Percentiles rank a stretch among this genome's conserved stretches.
phyloP scores from a whole-genome alignment of 306 rosid species.

The Rosa rugosa region DNA sequence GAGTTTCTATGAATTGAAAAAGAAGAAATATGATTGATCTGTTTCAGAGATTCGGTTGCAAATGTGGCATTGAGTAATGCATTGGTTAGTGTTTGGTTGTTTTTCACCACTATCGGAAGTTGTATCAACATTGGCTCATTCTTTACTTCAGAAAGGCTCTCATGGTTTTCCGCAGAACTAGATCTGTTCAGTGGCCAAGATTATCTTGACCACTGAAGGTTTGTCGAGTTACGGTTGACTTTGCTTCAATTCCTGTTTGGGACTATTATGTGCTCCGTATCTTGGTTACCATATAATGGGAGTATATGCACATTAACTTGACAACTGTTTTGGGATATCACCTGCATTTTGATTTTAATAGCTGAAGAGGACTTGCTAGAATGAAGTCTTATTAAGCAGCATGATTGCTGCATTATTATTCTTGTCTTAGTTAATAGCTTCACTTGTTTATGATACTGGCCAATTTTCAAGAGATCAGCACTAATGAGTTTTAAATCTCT shows the following conservation, averaged over 20 bases:
- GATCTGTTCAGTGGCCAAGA: neutral
- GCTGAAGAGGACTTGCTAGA: neutral
- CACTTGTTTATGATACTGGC: neutral
- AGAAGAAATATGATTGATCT: neutral
- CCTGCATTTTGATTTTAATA: neutral
- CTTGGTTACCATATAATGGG: neutral
- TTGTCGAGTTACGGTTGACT: neutral
- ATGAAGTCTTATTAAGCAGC: neutral
- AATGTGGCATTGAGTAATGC: neutral
- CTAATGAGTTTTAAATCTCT: slow-evolving; percentile 8
- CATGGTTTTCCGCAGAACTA: neutral
- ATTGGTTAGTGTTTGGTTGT: neutral
- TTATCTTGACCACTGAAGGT: neutral
- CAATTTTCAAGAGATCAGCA: neutral
- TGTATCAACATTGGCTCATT: neutral
- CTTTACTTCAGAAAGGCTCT: neutral
- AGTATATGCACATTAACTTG: neutral
- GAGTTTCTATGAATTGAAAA: neutral
- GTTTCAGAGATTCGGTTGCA: neutral
- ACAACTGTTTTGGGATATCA: neutral
- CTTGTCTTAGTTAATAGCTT: neutral
- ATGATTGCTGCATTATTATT: neutral
- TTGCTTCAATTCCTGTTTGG: neutral
- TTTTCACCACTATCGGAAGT: neutral
- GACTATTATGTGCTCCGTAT: neutral